A percentile compares a stretch with the other conserved stretches of the same genome.
phyloP scores from a whole-genome alignment of 2,329 filamentous ascomycete genomes.

The Bipolaris gigantea region DNA sequence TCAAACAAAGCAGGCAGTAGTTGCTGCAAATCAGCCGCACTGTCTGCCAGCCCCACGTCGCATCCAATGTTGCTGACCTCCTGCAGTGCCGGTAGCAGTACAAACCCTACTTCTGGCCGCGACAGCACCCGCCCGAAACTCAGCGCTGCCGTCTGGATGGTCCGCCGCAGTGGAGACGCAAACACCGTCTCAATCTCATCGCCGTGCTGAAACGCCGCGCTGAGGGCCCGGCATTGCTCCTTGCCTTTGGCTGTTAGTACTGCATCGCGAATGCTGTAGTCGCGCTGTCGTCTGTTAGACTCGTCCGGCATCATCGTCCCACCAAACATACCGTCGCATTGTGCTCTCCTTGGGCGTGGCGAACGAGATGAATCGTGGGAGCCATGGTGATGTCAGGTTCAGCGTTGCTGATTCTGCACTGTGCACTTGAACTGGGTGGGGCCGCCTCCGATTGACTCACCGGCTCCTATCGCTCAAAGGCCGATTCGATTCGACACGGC shows the following conservation, averaged over 20 bases:
- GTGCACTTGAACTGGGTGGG: constrained; percentile 6
- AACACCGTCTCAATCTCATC: constrained; percentile 66
- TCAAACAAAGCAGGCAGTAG: constrained; percentile 37
- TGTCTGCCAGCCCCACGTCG: constrained; percentile 64
- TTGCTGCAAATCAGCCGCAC: constrained; percentile 52
- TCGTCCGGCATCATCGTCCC: not conserved
- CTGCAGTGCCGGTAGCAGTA: constrained; percentile 75
- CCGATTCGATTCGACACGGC: not conserved
- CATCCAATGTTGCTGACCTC: constrained; percentile 75
- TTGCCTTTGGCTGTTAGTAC: constrained; percentile 74
- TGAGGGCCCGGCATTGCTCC: constrained; percentile 71
- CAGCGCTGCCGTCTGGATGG: constrained; percentile 74
- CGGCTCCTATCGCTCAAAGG: not conserved
- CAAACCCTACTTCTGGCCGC: constrained; percentile 46
- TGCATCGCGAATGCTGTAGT: constrained; percentile 76
- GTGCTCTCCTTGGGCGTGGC: constrained; percentile 76
- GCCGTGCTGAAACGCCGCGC: constrained; percentile 62
- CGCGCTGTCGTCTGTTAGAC: constrained; percentile 52
- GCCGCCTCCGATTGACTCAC: constrained; percentile 11
- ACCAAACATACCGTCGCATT: constrained; percentile 54
- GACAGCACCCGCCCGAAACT: constrained; percentile 61
- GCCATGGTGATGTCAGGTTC: constrained; percentile 23
- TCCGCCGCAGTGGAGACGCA: constrained; percentile 78
- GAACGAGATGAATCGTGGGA: constrained; percentile 56
- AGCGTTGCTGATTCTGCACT: constrained; percentile 7